Evolutionary conservation across 768 basidiomycete species (phyloP), one percentile per base, ranked within the genome.

Genomic region (Mycena vulgaris): DNA sequence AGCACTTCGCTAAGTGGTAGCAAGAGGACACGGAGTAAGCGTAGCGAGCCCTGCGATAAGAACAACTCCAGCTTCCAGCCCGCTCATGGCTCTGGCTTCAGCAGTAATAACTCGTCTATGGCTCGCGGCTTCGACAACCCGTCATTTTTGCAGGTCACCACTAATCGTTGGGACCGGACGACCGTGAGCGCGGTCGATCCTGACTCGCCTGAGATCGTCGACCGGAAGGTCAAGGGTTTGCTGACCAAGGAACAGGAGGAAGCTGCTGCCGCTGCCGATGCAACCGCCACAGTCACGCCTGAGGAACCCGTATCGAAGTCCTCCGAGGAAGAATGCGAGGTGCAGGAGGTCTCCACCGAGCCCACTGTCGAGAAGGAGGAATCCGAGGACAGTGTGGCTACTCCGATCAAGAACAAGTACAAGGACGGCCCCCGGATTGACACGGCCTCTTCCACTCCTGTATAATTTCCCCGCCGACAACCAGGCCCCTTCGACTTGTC

Each of bases 161-260:
- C 89, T 27, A 96, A 97, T 79, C 89, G 95, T 52, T 98, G 96
- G 97, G 88, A 90, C 48, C 79, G 88, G 76, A 90, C 89, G 76
- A 77, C 85, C 7, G 75, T 85, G 37, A 66, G 69, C 17, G 71
- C 70, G 6, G 80, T 82, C 16, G 91, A 94, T 52, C 80, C 83
- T 16, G 92, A 95, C 51, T 91, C 93, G 1, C 92, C 95, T 13
- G 95, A 95, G 75, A 82, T 93, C 70, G 95, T 98, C 30, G 95
- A 98, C 75, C 93, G 95, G 60, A 97, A 97, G 83, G 96, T 98
- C 84, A 96, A 93, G 81, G 85, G 85, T 59, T 83, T 98, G 69
- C 75, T 70, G 55, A 83, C 75, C 75, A 85, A 80, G 53, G 80
- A 73, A 77, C 72, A 79, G 65, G 76, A 72, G 61, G 42, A 45